These are phyloP conservation scores for Cutaneotrichosporon dermatis DNA, from an alignment of 1,284 basidiomycete species.

Conservation along the genomic window DNA sequence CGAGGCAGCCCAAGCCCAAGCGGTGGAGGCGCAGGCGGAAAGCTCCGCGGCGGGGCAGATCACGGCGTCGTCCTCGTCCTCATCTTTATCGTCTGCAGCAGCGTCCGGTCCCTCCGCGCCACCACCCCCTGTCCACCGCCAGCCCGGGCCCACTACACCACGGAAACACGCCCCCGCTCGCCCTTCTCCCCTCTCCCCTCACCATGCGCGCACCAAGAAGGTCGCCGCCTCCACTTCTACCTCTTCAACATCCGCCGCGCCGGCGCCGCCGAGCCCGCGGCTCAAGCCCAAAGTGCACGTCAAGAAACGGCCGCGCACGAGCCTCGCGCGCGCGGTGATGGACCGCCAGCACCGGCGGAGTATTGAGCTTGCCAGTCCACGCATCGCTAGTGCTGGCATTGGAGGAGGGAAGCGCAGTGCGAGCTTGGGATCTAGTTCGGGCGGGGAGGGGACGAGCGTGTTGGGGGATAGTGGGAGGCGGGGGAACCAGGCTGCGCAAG, in stretches of 20 bases:
- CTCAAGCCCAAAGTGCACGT: slow-evolving; percentile 14
- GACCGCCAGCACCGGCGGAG: slow-evolving; percentile 20
- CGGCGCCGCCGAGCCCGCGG: no score
- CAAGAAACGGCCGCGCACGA: slow-evolving; percentile 28
- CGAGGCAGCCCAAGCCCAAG: background rate
- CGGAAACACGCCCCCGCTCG: slow-evolving; percentile 22
- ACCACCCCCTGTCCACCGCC: background rate
- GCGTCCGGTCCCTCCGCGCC: no score
- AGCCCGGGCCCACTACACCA: no score
- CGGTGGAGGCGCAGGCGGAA: background rate
- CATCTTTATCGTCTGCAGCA: background rate
- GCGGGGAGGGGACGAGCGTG: background rate
- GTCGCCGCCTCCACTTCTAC: no score
- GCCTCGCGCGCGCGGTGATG: slow-evolving; percentile 40
- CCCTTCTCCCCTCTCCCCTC: slow-evolving; percentile 39
- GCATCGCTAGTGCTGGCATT: background rate
- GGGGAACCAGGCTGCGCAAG: background rate
- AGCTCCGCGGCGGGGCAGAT: background rate
- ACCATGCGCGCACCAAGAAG: slow-evolving; percentile 4
- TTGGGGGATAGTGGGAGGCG: slow-evolving; percentile 1
- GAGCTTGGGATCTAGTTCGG: background rate
- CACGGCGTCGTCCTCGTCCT: background rate
- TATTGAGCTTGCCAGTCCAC: background rate
- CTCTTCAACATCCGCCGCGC: background rate
- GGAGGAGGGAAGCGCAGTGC: background rate